These are phyloP conservation scores for Claviceps sorghi DNA, from an alignment of 2,329 filamentous ascomycete genomes.

Conservation along the genomic window DNA sequence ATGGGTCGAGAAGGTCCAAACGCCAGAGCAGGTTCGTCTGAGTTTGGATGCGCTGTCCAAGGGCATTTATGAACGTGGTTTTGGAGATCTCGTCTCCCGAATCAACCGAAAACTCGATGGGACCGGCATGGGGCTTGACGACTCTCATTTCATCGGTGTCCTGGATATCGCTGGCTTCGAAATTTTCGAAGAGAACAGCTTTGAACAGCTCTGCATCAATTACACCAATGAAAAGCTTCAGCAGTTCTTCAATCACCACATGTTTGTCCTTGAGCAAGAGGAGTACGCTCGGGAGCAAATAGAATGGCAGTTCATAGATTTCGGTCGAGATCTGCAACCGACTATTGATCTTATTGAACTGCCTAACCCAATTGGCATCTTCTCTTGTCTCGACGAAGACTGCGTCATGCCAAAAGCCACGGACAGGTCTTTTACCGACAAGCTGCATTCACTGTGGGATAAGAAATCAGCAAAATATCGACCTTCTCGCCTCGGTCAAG, in stretches of 20 bases:
- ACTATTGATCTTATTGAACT: slow-evolving; percentile 96
- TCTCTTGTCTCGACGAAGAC: slow-evolving; percentile 95
- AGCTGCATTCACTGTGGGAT: slow-evolving; percentile 93
- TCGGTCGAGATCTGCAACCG: slow-evolving; percentile 89
- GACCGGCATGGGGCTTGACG: slow-evolving; percentile 68
- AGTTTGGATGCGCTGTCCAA: slow-evolving; percentile 85
- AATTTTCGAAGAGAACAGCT: slow-evolving; percentile 96
- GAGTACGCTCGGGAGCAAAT: slow-evolving; percentile 96
- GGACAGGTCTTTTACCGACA: slow-evolving; percentile 93
- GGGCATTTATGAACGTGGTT: slow-evolving; percentile 93
- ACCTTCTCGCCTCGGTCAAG: slow-evolving; percentile 71
- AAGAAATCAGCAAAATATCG: slow-evolving; percentile 91
- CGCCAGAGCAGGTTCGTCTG: slow-evolving; percentile 85
- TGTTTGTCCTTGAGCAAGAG: slow-evolving; percentile 98
- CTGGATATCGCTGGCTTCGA: slow-evolving; percentile 98
- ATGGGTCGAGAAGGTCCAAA: slow-evolving; percentile 98
- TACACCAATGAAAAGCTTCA: slow-evolving; percentile 99
- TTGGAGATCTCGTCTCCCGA: slow-evolving; percentile 78
- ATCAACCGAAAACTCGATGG: slow-evolving; percentile 89
- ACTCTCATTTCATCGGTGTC: slow-evolving; percentile 92
- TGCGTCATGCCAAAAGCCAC: slow-evolving; percentile 98
- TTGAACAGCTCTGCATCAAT: slow-evolving; percentile 98
- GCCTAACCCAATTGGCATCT: slow-evolving; percentile 94
- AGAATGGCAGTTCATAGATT: slow-evolving; percentile 99
- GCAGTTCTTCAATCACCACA: slow-evolving; percentile 99